Base-by-base conservation (phyloP, 768 basidiomycete genomes). In the Lepiota subincarnata region DNA sequence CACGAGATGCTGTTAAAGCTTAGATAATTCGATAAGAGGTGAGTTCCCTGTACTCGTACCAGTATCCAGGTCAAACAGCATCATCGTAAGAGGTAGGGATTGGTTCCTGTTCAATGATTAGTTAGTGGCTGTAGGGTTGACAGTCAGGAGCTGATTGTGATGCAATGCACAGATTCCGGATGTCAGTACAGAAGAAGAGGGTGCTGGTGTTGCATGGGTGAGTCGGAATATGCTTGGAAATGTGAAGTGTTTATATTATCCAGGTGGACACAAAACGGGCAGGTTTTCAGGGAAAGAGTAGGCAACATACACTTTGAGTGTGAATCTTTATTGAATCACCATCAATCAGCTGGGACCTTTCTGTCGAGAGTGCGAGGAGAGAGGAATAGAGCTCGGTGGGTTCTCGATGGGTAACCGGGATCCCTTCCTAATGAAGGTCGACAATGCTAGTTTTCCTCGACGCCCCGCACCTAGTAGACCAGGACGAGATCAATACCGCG, bases 181-280 rank as follows among this genome's bases (percentile, higher is more conserved):
- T 34, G 45, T 18, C 28, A 5, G 18, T 35, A 6, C 37, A 43
- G 19, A 53, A 28, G 36, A 53, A 46, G 44, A 45, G 44, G 46
- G 52, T 53, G n/a, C 37, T 53, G 10, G 36, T 53, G 14, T 31
- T 53, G 24, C 52, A 53, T 46, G 52, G 52, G 52, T 52, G 43
- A 52, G 43, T 36, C 20, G 16, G 12, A 16, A n/a, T 10, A 19
- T 24, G 12, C 11, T 22, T 19, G 44, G 35, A 14, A 19, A 10
- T 44, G 6, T 13, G n/a, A 31, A 11, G 31, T 31, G 35, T 7
- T 44, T 12, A 14, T 44, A 28, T 28, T n/a, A 36, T 26, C 4
- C 14, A 53, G 52, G 4, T 53, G 52, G 52, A 40, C 52, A 7
- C 43, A 46, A 45, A 53, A 53, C 45, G 52, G 36, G 3, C 36